Evolutionary conservation across 257 asterid species (phyloP), one percentile per base, ranked within the genome.

Genomic region (Lithospermum erythrorhizon): DNA sequence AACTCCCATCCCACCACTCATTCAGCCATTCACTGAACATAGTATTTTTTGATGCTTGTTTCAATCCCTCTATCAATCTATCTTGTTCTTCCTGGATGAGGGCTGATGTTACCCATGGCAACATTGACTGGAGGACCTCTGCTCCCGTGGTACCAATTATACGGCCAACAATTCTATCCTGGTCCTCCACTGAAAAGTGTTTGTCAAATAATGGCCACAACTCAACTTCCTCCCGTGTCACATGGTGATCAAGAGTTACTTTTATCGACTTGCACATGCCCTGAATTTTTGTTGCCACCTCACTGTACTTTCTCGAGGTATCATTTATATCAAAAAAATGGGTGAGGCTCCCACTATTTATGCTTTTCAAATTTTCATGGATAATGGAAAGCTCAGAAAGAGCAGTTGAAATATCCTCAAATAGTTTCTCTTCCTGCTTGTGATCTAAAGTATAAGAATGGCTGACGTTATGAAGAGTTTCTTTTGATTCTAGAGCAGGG

Each of bases 141-240:
- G 98, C 98, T 61, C 98, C 98, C 7, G 98, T 88, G 61, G 98
- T 88, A 66, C 98, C 98, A 62, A 91, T 91, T 65, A 91, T 91
- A 62, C 86, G 82, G 60, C 98, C 98, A 62, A 91, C 98, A 56
- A 91, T 86, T 75, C 72, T 86, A 72, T 91, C 96, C 73, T 91
- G 98, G 62, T 88, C 98, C 76, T 83, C 95, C 48, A 88, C 79
- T 19, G 96, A 83, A 80, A 91, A 88, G 75, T 91, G 94, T 21
- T 79, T 82, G 74, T 91, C 96, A 80, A 91, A 91, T 70, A 91
- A 71, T 30, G 98, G 98, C 98, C 98, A 91, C 22, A 91, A 93
- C 65, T 86, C 98, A 74, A 91, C 78, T 81, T 91, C 98, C 77
- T 91, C 96, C 41, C 98, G 87, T 59, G 80, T 76, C 61, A 91